Conservation (phyloP, 2,329 filamentous ascomycete genomes). For the Lecanicillium sp. region DNA sequence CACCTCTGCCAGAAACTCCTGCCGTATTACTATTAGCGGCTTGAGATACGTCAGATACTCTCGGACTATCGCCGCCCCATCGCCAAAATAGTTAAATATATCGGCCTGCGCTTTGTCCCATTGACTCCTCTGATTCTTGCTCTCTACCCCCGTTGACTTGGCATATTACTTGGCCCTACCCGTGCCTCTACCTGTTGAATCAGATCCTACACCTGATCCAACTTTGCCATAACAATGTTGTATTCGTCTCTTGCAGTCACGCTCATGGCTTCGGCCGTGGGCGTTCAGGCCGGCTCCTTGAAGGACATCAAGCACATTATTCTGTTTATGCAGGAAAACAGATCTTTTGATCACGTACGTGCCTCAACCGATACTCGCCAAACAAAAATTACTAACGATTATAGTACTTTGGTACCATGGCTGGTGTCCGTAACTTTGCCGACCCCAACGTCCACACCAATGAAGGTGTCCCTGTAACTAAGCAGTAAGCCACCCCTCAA, state of each 20-base stretch:
- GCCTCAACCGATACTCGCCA: background rate
- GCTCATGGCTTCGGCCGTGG: slow-evolving; percentile 17
- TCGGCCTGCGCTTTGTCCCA: background rate
- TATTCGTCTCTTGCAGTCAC: slow-evolving; percentile 8
- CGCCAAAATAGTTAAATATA: slow-evolving; percentile 8
- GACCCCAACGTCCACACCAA: slow-evolving; percentile 30
- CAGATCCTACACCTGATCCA: background rate
- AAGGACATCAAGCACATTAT: slow-evolving; percentile 50
- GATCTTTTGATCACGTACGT: slow-evolving; percentile 28
- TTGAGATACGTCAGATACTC: slow-evolving; percentile 6
- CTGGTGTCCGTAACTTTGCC: slow-evolving; percentile 47
- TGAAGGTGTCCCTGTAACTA: slow-evolving; percentile 38
- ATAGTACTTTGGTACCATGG: slow-evolving; percentile 49
- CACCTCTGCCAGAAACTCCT: background rate
- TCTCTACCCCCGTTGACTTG: background rate
- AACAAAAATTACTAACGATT: background rate
- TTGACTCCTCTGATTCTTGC: background rate
- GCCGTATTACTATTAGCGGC: slow-evolving; percentile 2
- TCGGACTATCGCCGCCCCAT: slow-evolving; percentile 7
- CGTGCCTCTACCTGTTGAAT: background rate
- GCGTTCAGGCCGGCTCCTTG: slow-evolving; percentile 32
- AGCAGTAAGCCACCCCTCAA: slow-evolving; percentile 34
- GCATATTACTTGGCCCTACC: background rate
- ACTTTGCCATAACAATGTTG: slow-evolving; percentile 3
- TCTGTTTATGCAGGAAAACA: slow-evolving; percentile 49